A percentile compares a stretch with the other conserved stretches of the same genome.
Evolutionary conservation across 208 protist species (phyloP).

Genomic region (Strigomonas culicis): DNA sequence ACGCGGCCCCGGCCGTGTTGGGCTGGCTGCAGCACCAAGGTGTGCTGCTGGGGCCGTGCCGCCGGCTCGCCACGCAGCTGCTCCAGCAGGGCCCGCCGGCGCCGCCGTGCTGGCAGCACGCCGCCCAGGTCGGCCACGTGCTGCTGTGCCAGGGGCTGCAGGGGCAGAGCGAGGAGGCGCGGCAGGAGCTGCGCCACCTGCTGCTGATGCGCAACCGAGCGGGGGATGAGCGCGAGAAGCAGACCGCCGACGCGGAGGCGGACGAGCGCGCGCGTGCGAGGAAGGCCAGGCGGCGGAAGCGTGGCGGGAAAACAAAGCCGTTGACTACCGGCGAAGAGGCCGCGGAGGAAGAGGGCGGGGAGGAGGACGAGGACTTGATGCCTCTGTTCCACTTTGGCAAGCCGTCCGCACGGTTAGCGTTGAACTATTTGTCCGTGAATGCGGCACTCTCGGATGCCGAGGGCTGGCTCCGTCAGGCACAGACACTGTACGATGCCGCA

Average conservation of each 20-base stretch:
- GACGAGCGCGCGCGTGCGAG: no score
- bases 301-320: no score
- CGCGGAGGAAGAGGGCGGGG: neutral
- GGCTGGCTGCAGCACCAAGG: slow-evolving; percentile 14
- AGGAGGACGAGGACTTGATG: neutral
- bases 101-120: neutral
- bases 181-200: neutral
- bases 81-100: slow-evolving; percentile 2
- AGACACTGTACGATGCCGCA: neutral
- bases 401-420: neutral
- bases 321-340: neutral
- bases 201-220: no score
- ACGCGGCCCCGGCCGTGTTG: slow-evolving; percentile 18
- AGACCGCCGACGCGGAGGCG: no score
- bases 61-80: slow-evolving; percentile 9
- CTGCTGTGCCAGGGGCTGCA: no score
- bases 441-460: neutral
- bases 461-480: neutral
- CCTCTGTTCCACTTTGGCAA: slow-evolving; percentile 2
- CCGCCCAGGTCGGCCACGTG: no score
- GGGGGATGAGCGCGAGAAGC: no score
- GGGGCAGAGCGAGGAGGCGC: neutral
- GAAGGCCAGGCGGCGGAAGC: no score
- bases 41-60: slow-evolving; percentile 13
- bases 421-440: neutral